A percentile compares a stretch with the other conserved stretches of the same genome.
phyloP scores from a whole-genome alignment of 768 basidiomycete genomes.

The Rubroboletus satanas region DNA sequence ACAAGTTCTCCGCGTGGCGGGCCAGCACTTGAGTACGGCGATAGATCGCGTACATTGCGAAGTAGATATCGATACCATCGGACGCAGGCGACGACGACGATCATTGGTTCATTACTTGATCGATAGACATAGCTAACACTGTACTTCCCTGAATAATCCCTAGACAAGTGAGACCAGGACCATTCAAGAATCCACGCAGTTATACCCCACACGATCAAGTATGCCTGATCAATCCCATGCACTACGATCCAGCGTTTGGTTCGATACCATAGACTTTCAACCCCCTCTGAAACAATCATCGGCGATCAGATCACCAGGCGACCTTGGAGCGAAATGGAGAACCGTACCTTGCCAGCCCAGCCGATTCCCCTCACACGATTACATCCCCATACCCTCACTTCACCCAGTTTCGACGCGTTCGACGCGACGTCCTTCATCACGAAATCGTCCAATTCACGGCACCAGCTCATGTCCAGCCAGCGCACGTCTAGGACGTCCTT shows the following conservation, averaged over 20 bases:
- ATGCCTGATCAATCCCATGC: not conserved
- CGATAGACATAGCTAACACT: not conserved
- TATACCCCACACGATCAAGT: not conserved
- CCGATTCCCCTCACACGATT: constrained; percentile 45
- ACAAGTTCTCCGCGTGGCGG: not conserved
- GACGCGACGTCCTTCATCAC: constrained; percentile 66
- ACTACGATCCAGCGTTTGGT: constrained; percentile 36
- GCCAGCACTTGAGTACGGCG: not conserved
- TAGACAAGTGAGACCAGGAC: not conserved
- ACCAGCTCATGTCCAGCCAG: constrained; percentile 80
- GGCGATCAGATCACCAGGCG: not conserved
- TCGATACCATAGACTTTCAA: constrained; percentile 31
- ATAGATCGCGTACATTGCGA: not conserved
- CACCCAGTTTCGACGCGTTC: constrained; percentile 37
- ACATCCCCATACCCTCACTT: constrained; percentile 55
- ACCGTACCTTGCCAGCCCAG: constrained; percentile 42
- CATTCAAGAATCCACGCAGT: not conserved
- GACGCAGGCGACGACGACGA: no score
- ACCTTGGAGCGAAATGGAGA: not conserved
- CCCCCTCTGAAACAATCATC: constrained; percentile 15
- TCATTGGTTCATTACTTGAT: not conserved
- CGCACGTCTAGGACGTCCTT: constrained; percentile 41
- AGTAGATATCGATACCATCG: no score
- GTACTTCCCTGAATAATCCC: not conserved
- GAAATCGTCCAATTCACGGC: constrained; percentile 79